Conservation (phyloP, 2,329 filamentous ascomycete genomes). For the Talaromyces sp. region DNA sequence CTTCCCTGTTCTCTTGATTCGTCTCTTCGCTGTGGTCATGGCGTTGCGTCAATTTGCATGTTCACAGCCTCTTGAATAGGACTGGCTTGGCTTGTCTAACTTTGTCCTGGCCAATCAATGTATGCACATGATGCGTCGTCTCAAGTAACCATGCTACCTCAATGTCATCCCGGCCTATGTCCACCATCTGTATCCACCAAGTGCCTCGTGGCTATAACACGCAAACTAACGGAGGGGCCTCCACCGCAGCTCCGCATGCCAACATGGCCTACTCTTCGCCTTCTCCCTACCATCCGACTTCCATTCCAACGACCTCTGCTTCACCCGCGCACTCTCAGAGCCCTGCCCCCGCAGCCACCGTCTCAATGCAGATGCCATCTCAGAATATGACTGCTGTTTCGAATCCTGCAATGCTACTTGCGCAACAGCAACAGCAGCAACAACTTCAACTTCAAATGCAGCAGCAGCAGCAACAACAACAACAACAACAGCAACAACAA, state of each 20-base stretch:
- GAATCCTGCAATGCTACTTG: constrained; percentile 32
- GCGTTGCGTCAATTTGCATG: constrained; percentile 22
- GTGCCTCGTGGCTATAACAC: constrained; percentile 18
- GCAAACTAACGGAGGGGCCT: constrained; percentile 19
- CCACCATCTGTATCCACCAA: constrained; percentile 17
- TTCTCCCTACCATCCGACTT: constrained; percentile 32
- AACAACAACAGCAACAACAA: constrained; percentile 23
- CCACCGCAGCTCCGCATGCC: constrained; percentile 35
- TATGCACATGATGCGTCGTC: constrained; percentile 19
- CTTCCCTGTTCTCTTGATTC: background rate
- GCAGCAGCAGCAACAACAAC: constrained; percentile 20
- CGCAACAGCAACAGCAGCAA: constrained; percentile 28
- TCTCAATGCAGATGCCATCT: constrained; percentile 33
- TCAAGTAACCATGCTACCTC: constrained; percentile 8
- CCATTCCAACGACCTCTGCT: constrained; percentile 32
- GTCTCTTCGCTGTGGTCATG: constrained; percentile 10
- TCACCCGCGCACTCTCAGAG: constrained; percentile 34
- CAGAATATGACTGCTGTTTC: constrained; percentile 39
- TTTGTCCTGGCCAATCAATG: constrained; percentile 4
- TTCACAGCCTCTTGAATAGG: background rate
- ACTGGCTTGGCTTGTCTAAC: constrained; percentile 7
- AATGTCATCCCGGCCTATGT: constrained; percentile 5
- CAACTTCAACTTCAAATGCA: constrained; percentile 6
- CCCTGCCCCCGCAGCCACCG: constrained; percentile 30
- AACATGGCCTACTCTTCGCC: constrained; percentile 34